These are phyloP conservation scores for Chlorella ohadii DNA, from an alignment of 139 green algal genomes.

Conservation along the genomic window DNA sequence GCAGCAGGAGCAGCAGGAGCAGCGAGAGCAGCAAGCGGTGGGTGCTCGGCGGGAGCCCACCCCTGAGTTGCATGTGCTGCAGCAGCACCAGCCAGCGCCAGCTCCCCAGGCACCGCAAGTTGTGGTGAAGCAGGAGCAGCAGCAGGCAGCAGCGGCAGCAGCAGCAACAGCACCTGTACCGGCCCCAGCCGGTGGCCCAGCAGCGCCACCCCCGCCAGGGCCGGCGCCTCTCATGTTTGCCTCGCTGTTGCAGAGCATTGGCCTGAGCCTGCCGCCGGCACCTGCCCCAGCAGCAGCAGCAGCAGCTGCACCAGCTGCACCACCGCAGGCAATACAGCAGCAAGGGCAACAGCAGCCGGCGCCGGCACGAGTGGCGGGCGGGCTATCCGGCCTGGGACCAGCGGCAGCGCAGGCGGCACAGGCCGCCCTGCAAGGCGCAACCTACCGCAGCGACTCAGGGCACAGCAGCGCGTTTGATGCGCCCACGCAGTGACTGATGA, in stretches of 20 bases:
- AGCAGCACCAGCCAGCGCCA: not conserved
- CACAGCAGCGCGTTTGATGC: not conserved
- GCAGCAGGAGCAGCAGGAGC: not conserved
- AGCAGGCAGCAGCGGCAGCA: not conserved
- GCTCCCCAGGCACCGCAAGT: not conserved
- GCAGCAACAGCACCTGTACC: too few species aligned
- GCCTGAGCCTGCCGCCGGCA: not conserved
- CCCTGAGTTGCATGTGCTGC: too few species aligned
- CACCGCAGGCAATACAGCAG: not conserved
- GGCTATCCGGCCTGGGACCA: too few species aligned
- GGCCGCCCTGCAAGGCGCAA: too few species aligned
- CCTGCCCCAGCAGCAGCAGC: not conserved
- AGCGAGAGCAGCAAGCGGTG: not conserved
- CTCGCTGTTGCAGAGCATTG: too few species aligned
- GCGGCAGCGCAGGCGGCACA: too few species aligned
- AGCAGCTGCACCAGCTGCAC: not conserved
- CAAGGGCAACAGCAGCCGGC: not conserved
- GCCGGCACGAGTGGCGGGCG: too few species aligned
- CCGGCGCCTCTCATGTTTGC: too few species aligned
- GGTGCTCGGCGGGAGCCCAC: too few species aligned
- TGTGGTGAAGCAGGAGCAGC: not conserved
- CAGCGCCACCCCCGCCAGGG: too few species aligned
- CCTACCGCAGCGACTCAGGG: not conserved
- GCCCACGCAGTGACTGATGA: not conserved
- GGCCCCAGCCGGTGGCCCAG: not conserved